Base-by-base conservation (phyloP, 768 basidiomycete genomes). In the Hygrocybe coccinea region DNA sequence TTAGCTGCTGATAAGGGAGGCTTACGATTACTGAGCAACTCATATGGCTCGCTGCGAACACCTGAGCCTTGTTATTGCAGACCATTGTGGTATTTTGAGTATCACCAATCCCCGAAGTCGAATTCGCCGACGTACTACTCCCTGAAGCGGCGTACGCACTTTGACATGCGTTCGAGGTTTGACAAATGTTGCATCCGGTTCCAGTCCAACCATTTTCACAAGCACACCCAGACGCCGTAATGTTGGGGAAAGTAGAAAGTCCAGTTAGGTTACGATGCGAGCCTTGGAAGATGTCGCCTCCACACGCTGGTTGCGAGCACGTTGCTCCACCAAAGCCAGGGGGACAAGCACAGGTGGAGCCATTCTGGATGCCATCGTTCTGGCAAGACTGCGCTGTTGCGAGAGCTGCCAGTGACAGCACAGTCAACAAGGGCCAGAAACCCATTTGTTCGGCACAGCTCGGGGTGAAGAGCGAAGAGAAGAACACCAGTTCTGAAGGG, bases 21-120 rank as follows among this genome's bases (percentile, higher is more conserved):
- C 86, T 53, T 70, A 92, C 92, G 55, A 81, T 76, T 11, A 95
- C 92, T 53, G 77, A 73, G 71, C 95, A 97, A 59, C 89, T 89
- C 77, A 95, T 83, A 67, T 93, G 84, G 3, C 90, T 80, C 2
- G 87, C 79, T 1, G 92, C 85, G 62, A 79, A 95, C 8, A 94
- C 88, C 47, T 76, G 75, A 0, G 91, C 79, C 7, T 76, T 61
- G 10, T 79, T 79, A 62, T 84, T 91, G 71, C 93, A 95, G 2
- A 82, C 78, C 59, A 95, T 65, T 2, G 85, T 85, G n/a, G 77
- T 68, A 59, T 93, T 89, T 38, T 76, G 67, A 6, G 74, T 73
- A 52, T 63, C 51, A 58, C 67, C 55, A 33, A 56, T 53, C 33
- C 63, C 70, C 19, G 58, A 56, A 14, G 70, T 58, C 11, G 68